Evolutionary conservation across 1,284 basidiomycete genomes (phyloP), one percentile per base, ranked within the genome.

Genomic region (Malassezia globosa): DNA sequence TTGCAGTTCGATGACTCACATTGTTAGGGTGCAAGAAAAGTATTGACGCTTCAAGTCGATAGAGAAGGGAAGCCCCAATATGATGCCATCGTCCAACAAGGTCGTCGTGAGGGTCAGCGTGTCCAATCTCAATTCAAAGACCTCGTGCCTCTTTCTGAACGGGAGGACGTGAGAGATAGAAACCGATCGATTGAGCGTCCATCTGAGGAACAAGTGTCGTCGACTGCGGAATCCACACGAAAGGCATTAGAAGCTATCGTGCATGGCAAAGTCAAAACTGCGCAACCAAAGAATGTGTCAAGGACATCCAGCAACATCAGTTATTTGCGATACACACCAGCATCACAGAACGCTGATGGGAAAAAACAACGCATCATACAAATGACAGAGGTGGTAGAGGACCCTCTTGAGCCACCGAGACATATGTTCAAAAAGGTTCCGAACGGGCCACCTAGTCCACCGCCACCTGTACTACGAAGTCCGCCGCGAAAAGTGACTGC

Each of bases 381-480:
- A 73, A 95, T 99, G 88, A 83, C 88, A 22, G 64, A 69, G 43
- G 61, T 52, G 5, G 63, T 56, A 7, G 92, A 97, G 74, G 94
- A 99, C 73, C 94, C 94, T 1, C 74, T 99, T 46, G 92, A 96
- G 73, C 94, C 94, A 5, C 86, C 92, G 6, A 79, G 87, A 37
- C 97, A 96, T 77, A 95, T 95, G 72, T 87, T 95, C 73, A 95
- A 95, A 77, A 97, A 97, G 77, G 88, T 96, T 51, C 92, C 94
- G 4, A 77, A 85, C 58, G 94, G 89, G 2, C 88, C 89, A 10
- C 89, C 87, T 1, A 90, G 87, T 64, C 92, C 94, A 0, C 94
- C 94, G 1, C 87, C 92, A 2, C 92, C 94, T n/a, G 87, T 97
- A 1, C 76, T 99, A 42, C 82, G 92, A 36, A 89, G 85, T 75